phyloP scores from a whole-genome alignment of 2,329 filamentous ascomycete species.

The Dactylonectria macrodidyma region DNA sequence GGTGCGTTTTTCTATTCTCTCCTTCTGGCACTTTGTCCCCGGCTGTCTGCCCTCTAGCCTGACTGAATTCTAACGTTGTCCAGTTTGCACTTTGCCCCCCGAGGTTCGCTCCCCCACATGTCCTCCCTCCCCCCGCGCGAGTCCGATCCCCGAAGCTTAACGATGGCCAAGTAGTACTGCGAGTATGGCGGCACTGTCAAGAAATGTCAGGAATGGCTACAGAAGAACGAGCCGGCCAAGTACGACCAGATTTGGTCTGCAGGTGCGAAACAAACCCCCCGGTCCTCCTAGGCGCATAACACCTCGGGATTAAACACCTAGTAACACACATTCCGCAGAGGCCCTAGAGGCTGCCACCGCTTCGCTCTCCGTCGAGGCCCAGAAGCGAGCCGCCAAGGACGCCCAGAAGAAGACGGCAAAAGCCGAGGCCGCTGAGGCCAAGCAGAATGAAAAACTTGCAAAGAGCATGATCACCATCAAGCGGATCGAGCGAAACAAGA shows the following conservation, averaged over 20 bases:
- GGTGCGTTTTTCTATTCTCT: constrained; percentile 59
- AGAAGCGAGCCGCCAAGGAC: constrained; percentile 96
- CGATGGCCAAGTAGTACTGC: constrained; percentile 81
- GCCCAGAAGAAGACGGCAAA: constrained; percentile 97
- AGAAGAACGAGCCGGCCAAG: constrained; percentile 79
- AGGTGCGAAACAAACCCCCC: constrained; percentile 67
- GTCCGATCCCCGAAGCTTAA: constrained; percentile 40
- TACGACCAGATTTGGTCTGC: constrained; percentile 88
- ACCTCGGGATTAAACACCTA: constrained; percentile 12
- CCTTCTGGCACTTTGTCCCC: not conserved
- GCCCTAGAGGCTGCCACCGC: constrained; percentile 88
- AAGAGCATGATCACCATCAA: constrained; percentile 91
- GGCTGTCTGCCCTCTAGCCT: constrained; percentile 34
- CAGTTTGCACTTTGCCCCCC: constrained; percentile 76
- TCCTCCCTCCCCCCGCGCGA: constrained; percentile 17
- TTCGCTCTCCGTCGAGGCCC: constrained; percentile 88
- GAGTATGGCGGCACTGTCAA: constrained; percentile 97
- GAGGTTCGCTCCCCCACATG: constrained; percentile 64
- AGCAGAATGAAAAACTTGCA: constrained; percentile 86
- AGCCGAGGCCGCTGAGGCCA: constrained; percentile 88
- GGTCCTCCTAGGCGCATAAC: constrained; percentile 2
- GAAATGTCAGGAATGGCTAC: constrained; percentile 97
- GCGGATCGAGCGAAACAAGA: constrained; percentile 97
- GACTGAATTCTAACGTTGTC: constrained; percentile 29
- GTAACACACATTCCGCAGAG: constrained; percentile 63